Evolutionary conservation across 202 grass and related monocot genomes (phyloP), one percentile per base, ranked within the genome.

Genomic region (Eragrostis tef): DNA sequence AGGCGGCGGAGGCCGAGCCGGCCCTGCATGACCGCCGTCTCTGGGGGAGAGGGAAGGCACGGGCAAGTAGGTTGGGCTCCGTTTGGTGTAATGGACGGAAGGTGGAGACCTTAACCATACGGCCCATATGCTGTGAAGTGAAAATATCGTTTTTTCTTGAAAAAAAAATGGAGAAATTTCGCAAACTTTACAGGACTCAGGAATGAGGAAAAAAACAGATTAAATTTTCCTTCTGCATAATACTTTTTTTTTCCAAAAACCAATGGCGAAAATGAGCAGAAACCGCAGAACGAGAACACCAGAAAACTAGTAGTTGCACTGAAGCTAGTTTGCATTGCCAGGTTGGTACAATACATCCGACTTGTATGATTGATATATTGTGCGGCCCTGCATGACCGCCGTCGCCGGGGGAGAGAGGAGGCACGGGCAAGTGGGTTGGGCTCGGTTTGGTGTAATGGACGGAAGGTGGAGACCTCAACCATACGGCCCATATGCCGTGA

Each of bases 351-450:
- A 24, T 73, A 53, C 20, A 66, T 36, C 19, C 81, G 75, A 49
- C 64, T 81, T 71, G 64, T 77, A 57, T 5, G 17, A 72, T 72
- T 72, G 34, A 64, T 79, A 60, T 29, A 1, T 42, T 50, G 26
- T 58, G 81, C 83, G 78, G 62, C 56, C 49, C 73, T 74, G 81
- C 87, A 90, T 79, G 56, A 22, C 71, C 87, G 60, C 83, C 83
- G 83, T 42, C 87, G 57, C 29, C 15, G 71, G 27, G 53, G 81
- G 19, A 43, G 50, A 11, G 49, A 2, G 74, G 22, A 62, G 61
- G 69, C 29, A 47, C 6, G 24, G n/a, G 72, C 27, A 67, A 15
- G 43, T 78, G 73, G 27, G 72, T n/a, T 61, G 87, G 78, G 78
- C 72, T 68, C 51, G 57, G 71, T 76, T 77, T 63, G 17, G 20